Evolutionary conservation across 352 stramenopile species (phyloP).

Genomic region (Globisporangium abappressorium): DNA sequence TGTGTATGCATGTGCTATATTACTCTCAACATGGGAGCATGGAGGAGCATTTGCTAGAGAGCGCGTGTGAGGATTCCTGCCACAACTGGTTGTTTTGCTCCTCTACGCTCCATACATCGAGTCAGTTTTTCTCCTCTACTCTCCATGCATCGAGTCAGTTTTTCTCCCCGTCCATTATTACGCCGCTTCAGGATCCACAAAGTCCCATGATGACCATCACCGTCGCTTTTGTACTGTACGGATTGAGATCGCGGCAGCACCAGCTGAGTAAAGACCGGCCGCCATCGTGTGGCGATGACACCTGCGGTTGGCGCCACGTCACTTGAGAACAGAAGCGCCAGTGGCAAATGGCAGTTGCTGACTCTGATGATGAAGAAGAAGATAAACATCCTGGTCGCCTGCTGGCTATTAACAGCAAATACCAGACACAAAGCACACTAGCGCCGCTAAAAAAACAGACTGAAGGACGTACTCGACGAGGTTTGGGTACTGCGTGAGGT

Average conservation of each 20-base stretch:
- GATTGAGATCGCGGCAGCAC: neutral
- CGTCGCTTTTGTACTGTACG: neutral
- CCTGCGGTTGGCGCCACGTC: neutral
- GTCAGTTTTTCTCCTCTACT: no score
- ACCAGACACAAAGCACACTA: no score
- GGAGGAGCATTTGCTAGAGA: neutral
- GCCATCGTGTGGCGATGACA: neutral
- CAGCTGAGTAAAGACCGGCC: neutral
- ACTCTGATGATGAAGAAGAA: neutral
- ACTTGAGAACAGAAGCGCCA: neutral
- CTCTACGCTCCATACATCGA: no score
- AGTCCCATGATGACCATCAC: neutral
- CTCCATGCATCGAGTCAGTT: no score
- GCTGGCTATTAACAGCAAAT: neutral
- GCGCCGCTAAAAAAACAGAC: neutral
- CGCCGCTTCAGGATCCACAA: neutral
- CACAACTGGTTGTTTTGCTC: no score
- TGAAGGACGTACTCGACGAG: constrained; percentile 12
- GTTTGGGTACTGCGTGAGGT: constrained; percentile 43
- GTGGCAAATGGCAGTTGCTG: neutral
- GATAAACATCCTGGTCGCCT: neutral
- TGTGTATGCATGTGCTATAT: no score
- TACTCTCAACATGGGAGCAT: no score
- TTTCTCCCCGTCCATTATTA: neutral
- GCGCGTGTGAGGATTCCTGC: no score